Conservation (phyloP, 2,329 filamentous ascomycete species). For the Podosphaera aphanis region DNA sequence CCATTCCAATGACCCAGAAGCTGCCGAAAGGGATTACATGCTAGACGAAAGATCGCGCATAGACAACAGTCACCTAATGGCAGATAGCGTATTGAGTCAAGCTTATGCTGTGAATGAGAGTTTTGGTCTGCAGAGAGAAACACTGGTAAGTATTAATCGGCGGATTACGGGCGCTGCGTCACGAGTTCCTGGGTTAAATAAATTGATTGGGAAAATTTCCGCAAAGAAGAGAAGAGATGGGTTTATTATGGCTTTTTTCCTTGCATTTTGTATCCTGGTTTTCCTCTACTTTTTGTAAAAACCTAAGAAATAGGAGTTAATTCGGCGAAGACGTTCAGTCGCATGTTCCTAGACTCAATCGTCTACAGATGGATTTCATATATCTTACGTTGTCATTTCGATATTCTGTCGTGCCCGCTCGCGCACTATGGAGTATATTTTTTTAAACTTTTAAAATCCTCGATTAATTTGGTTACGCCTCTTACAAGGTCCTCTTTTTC, state of each 20-base stretch:
- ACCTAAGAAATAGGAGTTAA: neutral
- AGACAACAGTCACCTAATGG: slow-evolving; percentile 73
- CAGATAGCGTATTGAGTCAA: slow-evolving; percentile 77
- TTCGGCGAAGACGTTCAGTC: neutral
- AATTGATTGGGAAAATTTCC: slow-evolving; percentile 75
- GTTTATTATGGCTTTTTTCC: slow-evolving; percentile 75
- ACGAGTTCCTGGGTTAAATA: slow-evolving; percentile 81
- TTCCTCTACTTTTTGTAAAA: slow-evolving; percentile 54
- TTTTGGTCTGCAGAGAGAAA: slow-evolving; percentile 72
- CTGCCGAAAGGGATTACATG: slow-evolving; percentile 91
- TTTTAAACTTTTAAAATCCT: slow-evolving; percentile 22
- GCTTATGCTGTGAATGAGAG: slow-evolving; percentile 91
- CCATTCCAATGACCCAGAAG: slow-evolving; percentile 55
- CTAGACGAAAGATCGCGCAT: slow-evolving; percentile 66
- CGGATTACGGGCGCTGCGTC: slow-evolving; percentile 75
- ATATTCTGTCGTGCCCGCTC: too few species aligned
- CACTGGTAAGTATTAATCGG: slow-evolving; percentile 66
- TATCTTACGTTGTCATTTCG: too few species aligned
- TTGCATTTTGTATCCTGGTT: slow-evolving; percentile 75
- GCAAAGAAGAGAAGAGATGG: slow-evolving; percentile 87
- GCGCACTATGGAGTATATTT: slow-evolving; percentile 10
- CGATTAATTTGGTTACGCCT: slow-evolving; percentile 36
- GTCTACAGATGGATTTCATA: too few species aligned
- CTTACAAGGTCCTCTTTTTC: slow-evolving; percentile 45
- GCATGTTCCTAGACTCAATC: too few species aligned